Conservation (phyloP, 2,329 filamentous ascomycete genomes). For the Neofusicoccum parvum region DNA sequence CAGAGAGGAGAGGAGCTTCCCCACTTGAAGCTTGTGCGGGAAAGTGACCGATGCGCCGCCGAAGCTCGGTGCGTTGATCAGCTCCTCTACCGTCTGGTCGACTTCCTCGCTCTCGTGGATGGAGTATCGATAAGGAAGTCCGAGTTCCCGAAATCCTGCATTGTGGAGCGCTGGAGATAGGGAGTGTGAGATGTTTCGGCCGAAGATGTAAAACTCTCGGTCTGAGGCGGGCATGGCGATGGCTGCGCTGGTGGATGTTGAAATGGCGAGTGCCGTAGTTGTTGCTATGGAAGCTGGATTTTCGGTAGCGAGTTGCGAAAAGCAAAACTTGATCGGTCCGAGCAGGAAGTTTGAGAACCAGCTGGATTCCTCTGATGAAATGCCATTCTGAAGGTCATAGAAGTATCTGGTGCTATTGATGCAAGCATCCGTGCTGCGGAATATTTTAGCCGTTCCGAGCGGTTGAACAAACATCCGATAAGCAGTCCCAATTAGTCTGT, state of each 20-base stretch:
- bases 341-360: no score
- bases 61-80: slow-evolving; percentile 67
- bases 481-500: no score
- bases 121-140: slow-evolving; percentile 68
- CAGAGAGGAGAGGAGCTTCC: neutral
- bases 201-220: slow-evolving; percentile 67
- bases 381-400: no score
- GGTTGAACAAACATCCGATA: no score
- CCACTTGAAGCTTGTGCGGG: slow-evolving; percentile 72
- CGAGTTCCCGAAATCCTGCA: slow-evolving; percentile 65
- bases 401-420: no score
- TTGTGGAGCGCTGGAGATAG: slow-evolving; percentile 78
- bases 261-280: neutral
- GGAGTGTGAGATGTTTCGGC: slow-evolving; percentile 71
- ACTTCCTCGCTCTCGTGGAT: slow-evolving; percentile 58
- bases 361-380: no score
- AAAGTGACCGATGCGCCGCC: slow-evolving; percentile 72
- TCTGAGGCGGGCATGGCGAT: neutral
- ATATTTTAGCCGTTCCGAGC: no score
- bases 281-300: no score
- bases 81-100: slow-evolving; percentile 56
- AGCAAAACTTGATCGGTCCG: no score
- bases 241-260: neutral
- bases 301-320: no score
- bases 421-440: no score